Percentiles rank a stretch among this genome's conserved stretches.
Evolutionary conservation across 1,139 yeast species (phyloP).

Genomic region (Kodamaea alishanica): DNA sequence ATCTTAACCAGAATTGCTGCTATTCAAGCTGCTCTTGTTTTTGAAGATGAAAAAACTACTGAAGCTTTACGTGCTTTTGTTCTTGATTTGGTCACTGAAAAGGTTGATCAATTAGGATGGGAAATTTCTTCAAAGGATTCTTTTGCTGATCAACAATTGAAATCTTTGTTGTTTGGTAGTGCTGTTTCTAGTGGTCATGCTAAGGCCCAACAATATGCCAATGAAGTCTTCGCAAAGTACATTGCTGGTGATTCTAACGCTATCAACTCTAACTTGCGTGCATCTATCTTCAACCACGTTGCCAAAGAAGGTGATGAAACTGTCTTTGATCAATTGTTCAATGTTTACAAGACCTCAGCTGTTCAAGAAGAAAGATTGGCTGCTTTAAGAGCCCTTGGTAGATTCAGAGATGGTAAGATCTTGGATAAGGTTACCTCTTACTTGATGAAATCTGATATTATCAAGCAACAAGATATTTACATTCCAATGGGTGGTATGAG

Average conservation of each 20-base stretch:
- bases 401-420: conserved; percentile 55
- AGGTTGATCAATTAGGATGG: conserved; percentile 67
- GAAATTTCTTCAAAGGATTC: conserved; percentile 58
- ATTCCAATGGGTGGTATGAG: conserved; percentile 74
- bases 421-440: conserved; percentile 58
- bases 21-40: conserved; percentile 64
- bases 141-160: conserved; percentile 71
- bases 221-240: conserved; percentile 55
- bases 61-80: conserved; percentile 59
- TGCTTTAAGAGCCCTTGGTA: conserved; percentile 75
- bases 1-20: conserved; percentile 54
- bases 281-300: conserved; percentile 62
- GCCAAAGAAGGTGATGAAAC: conserved; percentile 64
- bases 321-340: conserved; percentile 60
- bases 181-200: conserved; percentile 63
- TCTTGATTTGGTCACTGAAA: conserved; percentile 56
- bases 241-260: conserved; percentile 59
- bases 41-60: conserved; percentile 56
- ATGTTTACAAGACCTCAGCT: conserved; percentile 62
- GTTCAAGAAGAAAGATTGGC: conserved; percentile 72
- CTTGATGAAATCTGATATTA: conserved; percentile 62
- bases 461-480: conserved; percentile 79
- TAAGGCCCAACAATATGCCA: conserved; percentile 50
- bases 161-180: conserved; percentile 64
- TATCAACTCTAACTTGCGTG: conserved; percentile 78